phyloP scores from a whole-genome alignment of 2,329 filamentous ascomycete genomes.

The Penicillium sp. region DNA sequence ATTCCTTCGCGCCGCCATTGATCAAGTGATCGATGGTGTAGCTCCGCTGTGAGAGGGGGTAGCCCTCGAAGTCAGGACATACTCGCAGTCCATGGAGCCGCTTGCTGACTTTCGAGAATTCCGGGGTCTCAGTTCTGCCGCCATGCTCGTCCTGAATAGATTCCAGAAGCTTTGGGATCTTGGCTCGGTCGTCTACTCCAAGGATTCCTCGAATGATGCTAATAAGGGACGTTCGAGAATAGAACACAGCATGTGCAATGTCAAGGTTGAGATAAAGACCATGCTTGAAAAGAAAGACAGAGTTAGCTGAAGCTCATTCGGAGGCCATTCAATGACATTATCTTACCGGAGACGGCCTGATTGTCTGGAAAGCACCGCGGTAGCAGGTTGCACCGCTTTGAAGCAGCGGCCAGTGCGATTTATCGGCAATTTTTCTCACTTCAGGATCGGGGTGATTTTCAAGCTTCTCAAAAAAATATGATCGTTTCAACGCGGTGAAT shows the following conservation, averaged over 20 bases:
- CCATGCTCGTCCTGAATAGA: conserved; percentile 30
- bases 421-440: conserved; percentile 4
- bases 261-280: conserved; percentile 85
- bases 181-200: conserved; percentile 34
- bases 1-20: conserved; percentile 45
- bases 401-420: conserved; percentile 22
- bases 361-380: conserved; percentile 87
- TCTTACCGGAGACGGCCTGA: conserved; percentile 70
- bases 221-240: conserved; percentile 55
- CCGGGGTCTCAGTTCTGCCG: conserved; percentile 20
- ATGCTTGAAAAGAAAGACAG: conserved; percentile 46
- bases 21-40: conserved; percentile 59
- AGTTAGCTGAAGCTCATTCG: conserved; percentile 19
- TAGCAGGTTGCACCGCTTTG: conserved; percentile 69
- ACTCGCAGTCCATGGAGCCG: conserved; percentile 44
- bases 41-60: conserved; percentile 39
- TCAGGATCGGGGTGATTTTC: conserved; percentile 61
- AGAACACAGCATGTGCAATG: conserved; percentile 90
- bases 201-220: conserved; percentile 40
- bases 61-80: conserved; percentile 40
- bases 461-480: conserved; percentile 69
- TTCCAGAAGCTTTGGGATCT: conserved; percentile 32
- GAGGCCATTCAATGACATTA: conserved; percentile 3
- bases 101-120: conserved; percentile 32
- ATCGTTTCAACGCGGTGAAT: conserved; percentile 75